Conservation (phyloP, 1,139 yeast genomes). For the Pichia kudriavzevii region DNA sequence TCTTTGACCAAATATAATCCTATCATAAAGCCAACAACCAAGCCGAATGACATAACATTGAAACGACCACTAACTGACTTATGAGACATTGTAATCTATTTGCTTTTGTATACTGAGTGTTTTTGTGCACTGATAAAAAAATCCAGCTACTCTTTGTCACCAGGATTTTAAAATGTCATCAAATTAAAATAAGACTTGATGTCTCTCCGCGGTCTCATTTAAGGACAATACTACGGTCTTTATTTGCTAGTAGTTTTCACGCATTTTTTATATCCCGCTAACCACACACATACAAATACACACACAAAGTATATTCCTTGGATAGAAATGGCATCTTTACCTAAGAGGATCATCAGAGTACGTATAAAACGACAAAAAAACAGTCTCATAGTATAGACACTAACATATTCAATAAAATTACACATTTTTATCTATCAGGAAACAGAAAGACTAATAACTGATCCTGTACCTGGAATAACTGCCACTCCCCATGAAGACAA, state of each 20-base stretch:
- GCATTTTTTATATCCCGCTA: no score
- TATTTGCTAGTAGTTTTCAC: no score
- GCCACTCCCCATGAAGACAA: conserved; percentile 94
- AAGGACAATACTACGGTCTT: no score
- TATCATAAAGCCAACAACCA: conserved; percentile 21
- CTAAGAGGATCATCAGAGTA: conserved; percentile 83
- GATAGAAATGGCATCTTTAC: conserved; percentile 40
- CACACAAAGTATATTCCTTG: no score
- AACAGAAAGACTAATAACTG: conserved; percentile 83
- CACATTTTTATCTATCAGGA: conserved; percentile 49
- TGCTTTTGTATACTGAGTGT: no score
- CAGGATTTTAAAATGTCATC: no score
- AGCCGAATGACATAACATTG: conserved; percentile 22
- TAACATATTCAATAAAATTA: not conserved
- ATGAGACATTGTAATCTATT: conserved; percentile 14
- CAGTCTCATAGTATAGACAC: not conserved
- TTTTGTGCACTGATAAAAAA: no score
- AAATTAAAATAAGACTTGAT: no score
- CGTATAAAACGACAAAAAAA: conserved; percentile 17
- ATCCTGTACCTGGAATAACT: conserved; percentile 93
- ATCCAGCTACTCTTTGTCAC: no score
- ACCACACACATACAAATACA: no score
- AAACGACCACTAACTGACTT: conserved; percentile 25
- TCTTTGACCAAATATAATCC: conserved; percentile 26
- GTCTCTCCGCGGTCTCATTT: no score